Base-by-base conservation (phyloP, 2,329 filamentous ascomycete species). In the Neofusicoccum laricinum region DNA sequence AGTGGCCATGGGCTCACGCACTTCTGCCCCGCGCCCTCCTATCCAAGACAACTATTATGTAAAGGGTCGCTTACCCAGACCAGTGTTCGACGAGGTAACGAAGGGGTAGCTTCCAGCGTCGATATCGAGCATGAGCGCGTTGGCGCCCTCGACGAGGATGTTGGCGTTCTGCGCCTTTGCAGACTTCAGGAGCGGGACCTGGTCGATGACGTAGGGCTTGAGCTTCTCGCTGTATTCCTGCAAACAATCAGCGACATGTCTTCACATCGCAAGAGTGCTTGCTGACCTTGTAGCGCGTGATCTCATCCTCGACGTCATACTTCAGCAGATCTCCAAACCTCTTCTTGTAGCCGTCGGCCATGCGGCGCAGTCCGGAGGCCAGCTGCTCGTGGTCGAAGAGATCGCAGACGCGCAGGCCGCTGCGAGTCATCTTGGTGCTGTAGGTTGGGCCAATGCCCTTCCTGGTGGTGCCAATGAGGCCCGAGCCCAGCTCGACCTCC, bases 301-400 rank as follows among this genome's bases (percentile, higher is more conserved):
- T 84, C 78, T 93, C 90, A 38, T 87, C 86, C 69, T 93, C 88
- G 6, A 88, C 82, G 67, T 92, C 87, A 71, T 89, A 88, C 73
- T 86, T 73, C 63, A 90, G 77, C 30, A 90, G 76, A 68, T 89
- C 85, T 7, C 90, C 89, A 70, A 87, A 92, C 59, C 88, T 81
- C 78, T 89, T 88, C 79, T 86, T 83, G 77, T 85, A 90, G n/a
- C 85, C 86, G 5, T 76, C 69, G 8, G 84, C 88, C 53, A 93
- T 78, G 25, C 80, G 77, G 45, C 88, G 82, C 48, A 93, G 77
- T 75, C 90, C 90, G 45, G 76, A 72, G 77, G 91, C 89, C 69
- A 93, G 92, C 7, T 82, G 73, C 45, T 84, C 79, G 73, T 86
- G 82, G 72, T 90, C 80, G 73, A 92, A 91, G 67, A 92, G 81